Evolutionary conservation across 805 yeast genomes (phyloP), one percentile per base, ranked within the genome.

Genomic region (Komagataella kurtzmanii): DNA sequence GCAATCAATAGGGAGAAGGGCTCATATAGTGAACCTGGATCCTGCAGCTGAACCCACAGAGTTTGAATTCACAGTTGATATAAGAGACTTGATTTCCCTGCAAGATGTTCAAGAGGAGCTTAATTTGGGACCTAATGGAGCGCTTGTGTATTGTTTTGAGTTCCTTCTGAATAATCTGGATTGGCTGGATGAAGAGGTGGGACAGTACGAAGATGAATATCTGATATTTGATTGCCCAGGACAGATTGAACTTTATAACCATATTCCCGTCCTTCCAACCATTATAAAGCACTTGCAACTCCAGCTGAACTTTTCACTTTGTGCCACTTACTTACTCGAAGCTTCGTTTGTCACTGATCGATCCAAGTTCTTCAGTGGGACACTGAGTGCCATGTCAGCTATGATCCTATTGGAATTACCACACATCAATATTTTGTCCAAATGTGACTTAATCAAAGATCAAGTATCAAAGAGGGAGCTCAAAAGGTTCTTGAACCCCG

Each of bases 171-270:
- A 90, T 47, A 93, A 93, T 61, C 64, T 93, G 54, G 99, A 93
- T 69, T 93, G 99, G 99, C 69, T 93, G 36, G 99, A 91, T 59
- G 97, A 91, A 59, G 96, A 91, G 62, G 85, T 93, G 53, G 99
- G 99, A 17, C 98, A 93, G 56, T 93, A 74, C 63, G 90, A 86
- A 59, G 98, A 93, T 62, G 99, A 93, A 61, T 91, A 88, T 61
- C 72, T 91, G 57, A 88, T 91, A 24, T 89, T 91, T 65, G 98
- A 91, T 64, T 90, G 97, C 66, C 98, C 98, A 0, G 98, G 98
- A 0, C 98, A 91, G 64, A 90, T 91, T 55, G 99, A 91, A 65
- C 73, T 91, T 19, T 91, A 91, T 62, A 88, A 95, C 5, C 99
- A 93, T 66, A 80, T 91, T 40, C 98, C 98, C 0, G 91, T 89